phyloP scores from a whole-genome alignment of 2,329 filamentous ascomycete species.

The Aspergillus hiratsukae region DNA sequence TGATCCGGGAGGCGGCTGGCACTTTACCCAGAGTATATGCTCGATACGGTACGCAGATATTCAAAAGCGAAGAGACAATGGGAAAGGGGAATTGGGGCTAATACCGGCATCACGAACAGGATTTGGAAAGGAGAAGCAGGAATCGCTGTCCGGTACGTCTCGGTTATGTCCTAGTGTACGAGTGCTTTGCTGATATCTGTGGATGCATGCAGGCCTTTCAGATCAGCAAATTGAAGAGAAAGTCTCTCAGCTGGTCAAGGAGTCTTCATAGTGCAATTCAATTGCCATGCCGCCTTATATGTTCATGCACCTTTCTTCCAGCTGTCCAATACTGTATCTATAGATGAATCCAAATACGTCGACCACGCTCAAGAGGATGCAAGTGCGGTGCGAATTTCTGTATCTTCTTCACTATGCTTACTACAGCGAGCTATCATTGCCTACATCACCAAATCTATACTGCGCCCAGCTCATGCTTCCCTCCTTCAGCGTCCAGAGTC shows the following conservation, averaged over 20 bases:
- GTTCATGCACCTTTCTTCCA: constrained; percentile 21
- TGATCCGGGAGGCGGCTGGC: constrained; percentile 87
- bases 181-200: constrained; percentile 9
- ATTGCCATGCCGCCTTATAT: constrained; percentile 18
- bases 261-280: constrained; percentile 30
- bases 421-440: constrained; percentile 22
- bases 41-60: constrained; percentile 68
- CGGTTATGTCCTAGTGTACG: background rate
- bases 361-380: background rate
- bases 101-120: constrained; percentile 41
- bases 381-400: background rate
- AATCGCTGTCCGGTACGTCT: constrained; percentile 54
- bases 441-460: constrained; percentile 46
- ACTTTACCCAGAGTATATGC: constrained; percentile 84
- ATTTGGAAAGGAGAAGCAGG: constrained; percentile 64
- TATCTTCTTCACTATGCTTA: background rate
- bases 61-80: background rate
- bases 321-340: constrained; percentile 33
- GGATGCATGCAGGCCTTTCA: constrained; percentile 51
- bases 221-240: constrained; percentile 68
- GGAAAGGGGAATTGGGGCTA: constrained; percentile 8
- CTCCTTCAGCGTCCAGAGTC: constrained; percentile 48
- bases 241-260: constrained; percentile 60
- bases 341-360: constrained; percentile 32
- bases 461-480: constrained; percentile 53